phyloP scores from a whole-genome alignment of 192 early-diverging fungal species.

The Coemansia sp. region DNA sequence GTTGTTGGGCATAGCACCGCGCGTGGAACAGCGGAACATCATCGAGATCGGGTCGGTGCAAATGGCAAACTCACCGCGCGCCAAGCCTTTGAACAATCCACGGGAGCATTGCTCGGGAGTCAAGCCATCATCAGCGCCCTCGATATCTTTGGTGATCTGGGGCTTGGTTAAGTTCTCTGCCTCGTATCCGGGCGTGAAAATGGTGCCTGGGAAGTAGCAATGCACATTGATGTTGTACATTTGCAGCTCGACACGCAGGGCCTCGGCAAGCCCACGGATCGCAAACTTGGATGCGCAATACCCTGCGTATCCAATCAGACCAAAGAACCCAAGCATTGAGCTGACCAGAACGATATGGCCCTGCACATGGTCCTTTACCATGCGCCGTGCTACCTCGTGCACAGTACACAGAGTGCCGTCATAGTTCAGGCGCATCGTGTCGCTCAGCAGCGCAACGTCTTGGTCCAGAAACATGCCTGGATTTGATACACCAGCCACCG shows the following conservation, averaged over 20 bases:
- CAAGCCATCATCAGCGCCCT: slow-evolving; percentile 62
- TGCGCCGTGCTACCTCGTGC: slow-evolving; percentile 65
- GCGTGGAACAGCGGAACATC: slow-evolving; percentile 37
- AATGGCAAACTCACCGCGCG: slow-evolving; percentile 47
- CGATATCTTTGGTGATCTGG: slow-evolving; percentile 65
- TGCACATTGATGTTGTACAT: slow-evolving; percentile 66
- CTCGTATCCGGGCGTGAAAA: slow-evolving; percentile 70
- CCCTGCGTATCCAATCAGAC: slow-evolving; percentile 66
- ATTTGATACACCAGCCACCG: slow-evolving; percentile 37
- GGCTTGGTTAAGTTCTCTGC: slow-evolving; percentile 75
- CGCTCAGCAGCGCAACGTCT: slow-evolving; percentile 55
- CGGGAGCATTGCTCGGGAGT: slow-evolving; percentile 60
- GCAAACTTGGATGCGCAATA: slow-evolving; percentile 76
- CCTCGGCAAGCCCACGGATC: slow-evolving; percentile 70
- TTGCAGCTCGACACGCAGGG: slow-evolving; percentile 64
- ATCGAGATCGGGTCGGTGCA: slow-evolving; percentile 40
- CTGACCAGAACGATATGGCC: slow-evolving; percentile 71
- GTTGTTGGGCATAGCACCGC: slow-evolving; percentile 50
- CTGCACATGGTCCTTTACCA: slow-evolving; percentile 55
- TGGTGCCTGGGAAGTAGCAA: slow-evolving; percentile 72
- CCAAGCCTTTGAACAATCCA: slow-evolving; percentile 38
- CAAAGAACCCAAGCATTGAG: slow-evolving; percentile 66
- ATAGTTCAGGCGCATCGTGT: slow-evolving; percentile 67
- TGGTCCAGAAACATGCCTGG: slow-evolving; percentile 73
- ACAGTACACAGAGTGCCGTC: slow-evolving; percentile 63